Base-by-base conservation (phyloP, 2,329 filamentous ascomycete species). In the Hymenoscyphus repandus region DNA sequence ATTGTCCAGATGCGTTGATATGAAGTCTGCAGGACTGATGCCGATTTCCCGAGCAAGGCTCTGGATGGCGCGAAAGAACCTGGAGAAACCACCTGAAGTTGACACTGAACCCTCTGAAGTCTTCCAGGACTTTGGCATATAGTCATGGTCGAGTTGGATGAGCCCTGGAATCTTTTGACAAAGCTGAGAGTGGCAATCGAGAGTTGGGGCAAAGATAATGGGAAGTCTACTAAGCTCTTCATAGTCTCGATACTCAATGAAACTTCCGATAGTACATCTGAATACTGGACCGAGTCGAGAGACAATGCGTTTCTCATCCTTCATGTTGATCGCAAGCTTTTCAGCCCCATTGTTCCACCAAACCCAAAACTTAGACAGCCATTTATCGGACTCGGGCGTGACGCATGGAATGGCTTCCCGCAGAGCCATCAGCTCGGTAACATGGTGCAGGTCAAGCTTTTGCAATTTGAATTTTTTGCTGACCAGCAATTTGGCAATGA, bases 381-480 rank as follows among this genome's bases (percentile, higher is more conserved):
- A 63, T 15, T 33, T 7, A n/a, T 61, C 58, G 1, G 17, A 22
- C 11, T 48, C 44, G 13, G 27, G 3, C 43, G n/a, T 48, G 17
- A 49, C 43, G 5, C 10, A 32, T 2, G 17, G 1, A 1, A 45
- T 17, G 0, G 3, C 2, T 20, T 38, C 17, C 34, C 42, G 52
- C 27, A 50, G 30, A 3, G 45, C 37, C 5, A 63, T 20, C 11
- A 66, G 34, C 10, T 53, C 40, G 6, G 47, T 45, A 17, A 64
- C 37, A 42, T 64, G 22, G 9, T 10, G n/a, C 6, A 56, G 43
- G 18, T 53, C 15, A 15, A 66, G 34, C 0, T 20, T 9, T 7
- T 18, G 33, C 10, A 66, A 20, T 43, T 66, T 66, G 34, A 66
- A 62, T 2, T 50, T 50, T 6, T 38, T n/a, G n/a, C 2, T 49